Evolutionary conservation across 163 green algal genomes (phyloP).

Genomic region (Chlamydomonas reinhardtii): DNA sequence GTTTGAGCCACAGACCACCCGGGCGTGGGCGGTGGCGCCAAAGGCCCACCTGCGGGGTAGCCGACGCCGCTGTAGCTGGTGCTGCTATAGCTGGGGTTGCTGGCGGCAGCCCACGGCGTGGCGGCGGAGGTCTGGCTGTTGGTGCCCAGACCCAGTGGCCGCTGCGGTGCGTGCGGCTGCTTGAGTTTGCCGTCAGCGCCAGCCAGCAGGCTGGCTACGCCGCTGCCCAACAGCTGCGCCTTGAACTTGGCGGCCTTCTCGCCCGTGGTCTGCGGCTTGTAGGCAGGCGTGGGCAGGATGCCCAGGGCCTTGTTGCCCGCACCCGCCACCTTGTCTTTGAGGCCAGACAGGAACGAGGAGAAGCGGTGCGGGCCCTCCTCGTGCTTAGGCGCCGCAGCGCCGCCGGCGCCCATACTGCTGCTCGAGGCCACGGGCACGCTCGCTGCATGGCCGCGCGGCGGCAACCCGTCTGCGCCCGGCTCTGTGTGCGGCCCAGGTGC

Average conservation of each 20-base stretch:
- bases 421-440: background rate
- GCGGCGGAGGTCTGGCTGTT: background rate
- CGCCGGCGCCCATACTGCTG: background rate
- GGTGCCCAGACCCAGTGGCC: conserved; percentile 20
- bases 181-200: conserved; percentile 41
- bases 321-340: conserved; percentile 12
- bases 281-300: conserved; percentile 8
- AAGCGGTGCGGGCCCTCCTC: background rate
- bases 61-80: background rate
- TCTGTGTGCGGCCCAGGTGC: too few species aligned
- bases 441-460: too few species aligned
- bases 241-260: conserved; percentile 34
- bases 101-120: background rate
- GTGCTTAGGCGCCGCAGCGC: background rate
- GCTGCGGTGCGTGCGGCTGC: conserved; percentile 44
- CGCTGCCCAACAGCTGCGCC: conserved; percentile 16
- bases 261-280: conserved; percentile 45
- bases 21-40: background rate
- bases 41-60: background rate
- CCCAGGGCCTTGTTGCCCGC: conserved; percentile 27
- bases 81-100: background rate
- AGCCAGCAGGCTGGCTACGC: conserved; percentile 3
- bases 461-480: too few species aligned
- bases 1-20: background rate
- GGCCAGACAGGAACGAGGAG: background rate